Evolutionary conservation across 2,329 filamentous ascomycete genomes (phyloP), one percentile per base, ranked within the genome.

Genomic region (Truncatella angustata): DNA sequence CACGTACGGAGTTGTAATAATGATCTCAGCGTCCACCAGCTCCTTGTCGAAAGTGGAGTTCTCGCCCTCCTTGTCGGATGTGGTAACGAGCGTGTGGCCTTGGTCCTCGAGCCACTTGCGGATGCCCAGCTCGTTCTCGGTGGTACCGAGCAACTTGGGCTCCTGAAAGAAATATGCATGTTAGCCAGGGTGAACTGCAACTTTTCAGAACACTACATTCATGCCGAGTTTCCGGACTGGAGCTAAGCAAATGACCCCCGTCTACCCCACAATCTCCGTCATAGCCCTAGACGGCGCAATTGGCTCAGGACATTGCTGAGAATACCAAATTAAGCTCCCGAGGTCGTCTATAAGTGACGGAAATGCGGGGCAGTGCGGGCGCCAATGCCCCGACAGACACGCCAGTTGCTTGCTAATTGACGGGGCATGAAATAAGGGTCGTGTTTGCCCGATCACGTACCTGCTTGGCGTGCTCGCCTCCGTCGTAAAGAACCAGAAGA

Each of bases 21-120:
- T 97, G 74, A 99, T 81, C 76, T 99, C 94, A 57, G 94, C 91
- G 70, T 97, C 94, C 56, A 94, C 91, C 51, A 99, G 84, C 78
- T 99, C 91, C 79, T 92, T 83, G 75, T 97, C 94, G 58, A 99
- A 97, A 62, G 82, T 88, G 56, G 93, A 97, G 81, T 88, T 83
- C 77, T 91, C 88, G 61, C 91, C 88, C 65, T 99, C 94, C 81
- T 99, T 99, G 81, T 97, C 91, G 42, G 92, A 96, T 60, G 94
- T 99, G 66, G 94, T 99, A 63, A 99, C 84, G 56, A 99, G 85
- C 58, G 90, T 95, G 84, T 99, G 94, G 66, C 94, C 94, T 73
- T 95, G 87, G 57, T 93, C 90, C 81, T 97, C 94, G 63, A 99
- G 87, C 93, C 94, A 99, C 77, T 95, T 92, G 70, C 94, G 86